Evolutionary conservation across 306 rosid species (phyloP), one percentile per base, ranked within the genome.

Genomic region (Citrullus colocynthis): DNA sequence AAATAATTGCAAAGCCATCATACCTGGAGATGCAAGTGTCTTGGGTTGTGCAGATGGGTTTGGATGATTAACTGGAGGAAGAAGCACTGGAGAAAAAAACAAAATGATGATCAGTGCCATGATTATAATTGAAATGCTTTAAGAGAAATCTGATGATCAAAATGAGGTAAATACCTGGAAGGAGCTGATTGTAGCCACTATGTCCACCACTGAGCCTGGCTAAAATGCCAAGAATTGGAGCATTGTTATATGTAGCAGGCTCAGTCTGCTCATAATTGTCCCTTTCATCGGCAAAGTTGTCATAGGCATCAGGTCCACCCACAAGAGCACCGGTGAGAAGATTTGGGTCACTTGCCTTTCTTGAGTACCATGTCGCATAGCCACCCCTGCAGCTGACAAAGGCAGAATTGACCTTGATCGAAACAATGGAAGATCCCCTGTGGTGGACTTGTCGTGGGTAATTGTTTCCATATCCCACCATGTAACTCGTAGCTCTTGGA

Each of bases 231-330:
- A 92, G 78, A 77, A 92, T 88, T 81, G 99, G 99, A 86, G 99
- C 99, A 85, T 95, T 95, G 89, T 95, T 95, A 86, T 95, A 95
- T 30, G 99, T 95, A 66, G 99, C 99, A 65, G 99, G 99, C 73
- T 95, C 99, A 5, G 99, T 95, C 78, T 95, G 99, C 82, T 95
- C 96, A 79, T 90, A 95, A 51, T 95, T 95, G 65, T 95, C 93
- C 81, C 99, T 90, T 80, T 95, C 84, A 81, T 95, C 99, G 52
- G 97, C 99, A 58, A 95, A 95, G 88, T 95, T 86, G 80, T 95
- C 99, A 72, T 95, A 92, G 13, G 97, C 97, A 88, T 95, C 99
- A 80, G 99, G 99, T 64, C 99, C 97, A 37, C 99, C 99, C 44
- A 95, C 99, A 83, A 91, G 34, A 36, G 99, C 99, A 52, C 99